Conservation (phyloP, 345 rosid genomes). For the Sonneratia caseolaris region DNA sequence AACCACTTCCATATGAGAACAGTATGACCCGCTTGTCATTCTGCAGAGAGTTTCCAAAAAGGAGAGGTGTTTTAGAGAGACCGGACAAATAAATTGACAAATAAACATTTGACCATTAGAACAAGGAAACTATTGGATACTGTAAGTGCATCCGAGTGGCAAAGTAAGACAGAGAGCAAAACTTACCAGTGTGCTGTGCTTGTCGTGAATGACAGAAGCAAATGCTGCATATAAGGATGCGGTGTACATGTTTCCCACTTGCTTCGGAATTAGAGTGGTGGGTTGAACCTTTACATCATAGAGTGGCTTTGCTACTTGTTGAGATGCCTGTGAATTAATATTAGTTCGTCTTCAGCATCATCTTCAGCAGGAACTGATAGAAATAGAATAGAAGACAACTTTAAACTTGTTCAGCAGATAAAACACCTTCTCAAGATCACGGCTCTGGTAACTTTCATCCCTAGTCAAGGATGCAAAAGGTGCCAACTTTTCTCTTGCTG, state of each 20-base stretch:
- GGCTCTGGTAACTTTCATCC: conserved; percentile 88
- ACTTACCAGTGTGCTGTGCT: conserved; percentile 62
- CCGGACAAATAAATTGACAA: neutral
- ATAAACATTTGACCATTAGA: neutral
- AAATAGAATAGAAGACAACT: neutral
- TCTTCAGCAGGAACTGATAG: neutral
- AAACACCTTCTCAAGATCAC: conserved; percentile 92
- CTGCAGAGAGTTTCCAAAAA: conserved; percentile 20
- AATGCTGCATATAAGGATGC: conserved; percentile 97
- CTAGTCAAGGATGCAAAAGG: conserved; percentile 66
- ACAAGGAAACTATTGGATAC: neutral
- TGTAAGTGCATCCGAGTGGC: neutral
- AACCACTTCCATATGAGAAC: conserved; percentile 98
- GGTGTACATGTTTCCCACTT: conserved; percentile 99
- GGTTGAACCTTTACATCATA: conserved; percentile 83
- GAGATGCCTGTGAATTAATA: conserved; percentile 52
- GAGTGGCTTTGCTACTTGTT: conserved; percentile 78
- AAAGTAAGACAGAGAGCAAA: neutral
- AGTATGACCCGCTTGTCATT: conserved; percentile 64
- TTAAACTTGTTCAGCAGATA: neutral
- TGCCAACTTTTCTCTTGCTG: conserved; percentile 62
- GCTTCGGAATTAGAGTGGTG: conserved; percentile 78
- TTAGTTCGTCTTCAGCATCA: neutral
- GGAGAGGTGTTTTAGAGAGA: neutral
- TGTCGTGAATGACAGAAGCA: conserved; percentile 81